These are phyloP conservation scores for Clarkia xantiana DNA, from an alignment of 345 rosid genomes.

Conservation along the genomic window DNA sequence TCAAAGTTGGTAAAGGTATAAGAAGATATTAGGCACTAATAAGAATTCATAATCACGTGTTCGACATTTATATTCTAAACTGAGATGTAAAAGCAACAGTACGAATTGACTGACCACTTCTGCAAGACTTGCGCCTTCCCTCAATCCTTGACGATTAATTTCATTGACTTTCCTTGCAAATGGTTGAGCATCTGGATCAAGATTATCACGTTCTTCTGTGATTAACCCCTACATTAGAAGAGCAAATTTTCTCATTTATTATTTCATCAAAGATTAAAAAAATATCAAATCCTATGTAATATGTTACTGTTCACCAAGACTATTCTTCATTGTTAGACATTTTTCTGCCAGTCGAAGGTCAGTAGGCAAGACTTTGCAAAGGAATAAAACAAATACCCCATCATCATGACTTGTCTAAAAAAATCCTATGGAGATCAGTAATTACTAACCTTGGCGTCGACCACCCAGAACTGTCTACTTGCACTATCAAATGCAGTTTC, in stretches of 20 bases:
- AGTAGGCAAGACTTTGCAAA: no score
- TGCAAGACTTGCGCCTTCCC: constrained; percentile 72
- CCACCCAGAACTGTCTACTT: constrained; percentile 91
- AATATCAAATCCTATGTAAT: not conserved
- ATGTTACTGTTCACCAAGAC: not conserved
- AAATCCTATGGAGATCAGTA: not conserved
- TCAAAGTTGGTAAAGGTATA: no score
- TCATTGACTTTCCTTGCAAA: constrained; percentile 75
- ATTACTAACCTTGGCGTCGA: constrained; percentile 70
- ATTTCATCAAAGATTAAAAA: not conserved
- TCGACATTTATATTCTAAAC: no score
- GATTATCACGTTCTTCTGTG: constrained; percentile 62
- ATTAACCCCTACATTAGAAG: constrained; percentile 62
- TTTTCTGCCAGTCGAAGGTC: no score
- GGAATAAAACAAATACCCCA: no score
- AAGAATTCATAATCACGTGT: no score
- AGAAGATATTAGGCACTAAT: no score
- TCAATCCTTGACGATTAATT: constrained; percentile 73
- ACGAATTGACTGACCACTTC: constrained; percentile 56
- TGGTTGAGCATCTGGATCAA: constrained; percentile 69
- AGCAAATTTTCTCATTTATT: not conserved
- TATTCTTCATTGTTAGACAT: not conserved
- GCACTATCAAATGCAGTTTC: constrained; percentile 82
- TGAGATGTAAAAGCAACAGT: no score
- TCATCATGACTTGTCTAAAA: not conserved